These are phyloP conservation scores for Penicillium sp. DNA, from an alignment of 2,329 filamentous ascomycete species.

Conservation along the genomic window DNA sequence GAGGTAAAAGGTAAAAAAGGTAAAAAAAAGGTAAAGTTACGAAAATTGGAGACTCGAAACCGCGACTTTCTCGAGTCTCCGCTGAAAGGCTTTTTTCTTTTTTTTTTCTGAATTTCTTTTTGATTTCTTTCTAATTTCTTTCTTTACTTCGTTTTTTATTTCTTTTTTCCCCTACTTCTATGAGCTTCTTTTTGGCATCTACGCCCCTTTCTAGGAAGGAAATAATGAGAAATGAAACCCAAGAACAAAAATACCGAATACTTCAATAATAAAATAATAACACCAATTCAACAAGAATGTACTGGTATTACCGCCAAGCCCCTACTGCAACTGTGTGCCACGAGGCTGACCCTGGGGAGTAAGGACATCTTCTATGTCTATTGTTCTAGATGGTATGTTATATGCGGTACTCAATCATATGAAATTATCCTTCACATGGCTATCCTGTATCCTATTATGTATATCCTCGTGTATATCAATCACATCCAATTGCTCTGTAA, in stretches of 20 bases:
- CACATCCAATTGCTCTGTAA: no score
- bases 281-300: conserved; percentile 1
- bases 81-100: conserved; percentile 1
- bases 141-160: neutral
- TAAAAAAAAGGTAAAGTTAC: conserved; percentile 1
- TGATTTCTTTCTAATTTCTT: neutral
- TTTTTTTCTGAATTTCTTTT: conserved; percentile 5
- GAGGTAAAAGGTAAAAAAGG: conserved; percentile 2
- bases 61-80: conserved; percentile 7
- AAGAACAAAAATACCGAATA: no score
- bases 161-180: neutral
- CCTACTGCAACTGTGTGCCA: conserved; percentile 23
- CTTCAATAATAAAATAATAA: no score
- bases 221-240: no score
- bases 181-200: neutral
- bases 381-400: no score
- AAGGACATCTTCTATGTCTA: no score
- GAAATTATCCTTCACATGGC: no score
- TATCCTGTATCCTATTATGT: no score
- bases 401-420: no score
- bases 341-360: conserved; percentile 28
- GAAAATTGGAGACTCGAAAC: conserved; percentile 9
- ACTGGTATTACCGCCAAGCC: conserved; percentile 24
- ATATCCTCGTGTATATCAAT: no score
- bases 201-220: neutral